Base-by-base conservation (phyloP, 768 basidiomycete genomes). In the Tricholoma sp. region DNA sequence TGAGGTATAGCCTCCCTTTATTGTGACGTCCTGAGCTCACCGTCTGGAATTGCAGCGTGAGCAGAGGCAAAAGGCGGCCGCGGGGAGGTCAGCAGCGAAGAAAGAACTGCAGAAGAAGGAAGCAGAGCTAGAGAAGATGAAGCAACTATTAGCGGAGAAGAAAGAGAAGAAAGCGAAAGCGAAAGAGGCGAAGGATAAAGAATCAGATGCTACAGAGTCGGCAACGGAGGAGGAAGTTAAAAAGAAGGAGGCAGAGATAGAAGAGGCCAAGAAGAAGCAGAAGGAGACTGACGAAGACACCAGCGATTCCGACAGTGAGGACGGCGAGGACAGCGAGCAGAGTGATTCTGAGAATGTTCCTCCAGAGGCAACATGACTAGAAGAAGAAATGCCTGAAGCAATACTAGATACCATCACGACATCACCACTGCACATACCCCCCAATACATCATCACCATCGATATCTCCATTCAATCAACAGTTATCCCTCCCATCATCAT, bases 91-190 rank as follows among this genome's bases (percentile, higher is more conserved):
- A 63, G 78, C 79, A 57, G 79, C 79, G 65, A 83, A 85, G 70
- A 80, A 81, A 51, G 83, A 82, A 67, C 74, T 80, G 52, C 83
- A 88, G 69, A 83, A 84, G 71, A 84, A 85, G 64, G 84, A 88
- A 60, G 70, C 76, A 22, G 82, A 84, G 70, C 71, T 82, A 35
- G 73, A 79, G 64, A 79, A 77, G 60, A 76, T 82, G 65, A 79
- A 79, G 60, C 74, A 75, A 56, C 73, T 79, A 35, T 63, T 78
- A 10, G 76, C 77, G 14, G 80, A 83, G 60, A 83, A 82, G 66
- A 83, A 83, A 70, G 73, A 76, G 54, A 80, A 73, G 63, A 64
- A 71, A 43, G 71, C 76, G 52, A 72, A 74, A 51, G 71, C 77
- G 52, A 77, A 72, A 58, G 76, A 82, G 65, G 76, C 74, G 57